Conservation (phyloP, 805 yeast genomes). For the Suhomyces pyralidae region DNA sequence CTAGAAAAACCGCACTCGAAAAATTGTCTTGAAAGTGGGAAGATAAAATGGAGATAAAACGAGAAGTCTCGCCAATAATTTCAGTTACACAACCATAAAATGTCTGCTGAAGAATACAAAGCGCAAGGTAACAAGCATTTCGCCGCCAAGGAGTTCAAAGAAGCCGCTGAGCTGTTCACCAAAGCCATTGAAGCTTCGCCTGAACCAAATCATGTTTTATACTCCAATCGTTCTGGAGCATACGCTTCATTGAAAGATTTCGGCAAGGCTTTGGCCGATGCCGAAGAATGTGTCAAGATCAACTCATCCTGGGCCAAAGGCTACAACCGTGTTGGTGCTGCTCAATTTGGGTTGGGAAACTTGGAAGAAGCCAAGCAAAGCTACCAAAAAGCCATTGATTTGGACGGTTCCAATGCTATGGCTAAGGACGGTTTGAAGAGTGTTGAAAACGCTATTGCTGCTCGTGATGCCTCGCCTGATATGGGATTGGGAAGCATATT, state of each 20-base stretch:
- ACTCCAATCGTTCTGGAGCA: constrained; percentile 91
- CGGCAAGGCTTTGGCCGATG: constrained; percentile 75
- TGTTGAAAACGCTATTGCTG: constrained; percentile 58
- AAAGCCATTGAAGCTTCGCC: constrained; percentile 84
- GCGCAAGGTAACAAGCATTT: constrained; percentile 93
- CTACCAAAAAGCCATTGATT: constrained; percentile 74
- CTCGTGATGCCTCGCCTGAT: constrained; percentile 59
- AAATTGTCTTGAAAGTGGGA: neutral
- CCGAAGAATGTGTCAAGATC: constrained; percentile 75
- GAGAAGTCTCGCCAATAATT: neutral
- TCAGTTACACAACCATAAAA: constrained; percentile 10
- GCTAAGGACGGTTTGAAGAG: constrained; percentile 79
- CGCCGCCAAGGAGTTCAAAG: constrained; percentile 75
- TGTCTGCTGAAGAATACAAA: constrained; percentile 75
- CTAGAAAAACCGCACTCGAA: constrained; percentile 1
- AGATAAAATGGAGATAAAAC: neutral
- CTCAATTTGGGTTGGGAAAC: constrained; percentile 81
- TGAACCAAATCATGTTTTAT: constrained; percentile 86
- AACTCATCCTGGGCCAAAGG: constrained; percentile 95
- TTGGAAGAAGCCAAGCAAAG: constrained; percentile 69
- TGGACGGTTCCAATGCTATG: constrained; percentile 80
- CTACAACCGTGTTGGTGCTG: constrained; percentile 89
- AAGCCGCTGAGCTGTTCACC: constrained; percentile 78
- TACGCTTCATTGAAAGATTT: constrained; percentile 78
- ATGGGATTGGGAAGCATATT: constrained; percentile 77